Percentiles rank a stretch among this genome's conserved stretches.
Evolutionary conservation across 305 asterid genomes (phyloP).

Genomic region (Fraxinus ornus): DNA sequence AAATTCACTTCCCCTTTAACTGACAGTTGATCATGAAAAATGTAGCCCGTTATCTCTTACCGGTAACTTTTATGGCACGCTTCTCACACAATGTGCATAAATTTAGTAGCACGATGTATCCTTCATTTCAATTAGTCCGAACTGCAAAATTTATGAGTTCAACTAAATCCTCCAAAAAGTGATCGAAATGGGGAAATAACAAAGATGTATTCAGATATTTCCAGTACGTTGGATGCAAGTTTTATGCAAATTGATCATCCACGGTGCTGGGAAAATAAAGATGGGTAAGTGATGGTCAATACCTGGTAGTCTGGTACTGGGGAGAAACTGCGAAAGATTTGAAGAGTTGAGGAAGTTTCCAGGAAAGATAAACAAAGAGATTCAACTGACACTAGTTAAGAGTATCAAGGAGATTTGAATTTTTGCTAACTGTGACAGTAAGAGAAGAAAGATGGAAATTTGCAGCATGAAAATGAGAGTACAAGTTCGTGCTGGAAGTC

Average conservation of each 20-base stretch:
- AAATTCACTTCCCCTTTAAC: neutral
- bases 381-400: neutral
- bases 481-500: neutral
- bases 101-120: neutral
- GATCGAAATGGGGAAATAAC: neutral
- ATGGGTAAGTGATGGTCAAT: neutral
- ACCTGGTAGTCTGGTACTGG: neutral
- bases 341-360: neutral
- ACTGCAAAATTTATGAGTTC: neutral
- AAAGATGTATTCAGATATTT: neutral
- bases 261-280: neutral
- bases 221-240: neutral
- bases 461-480: neutral
- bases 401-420: slow-evolving; percentile 7
- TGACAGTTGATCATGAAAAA: slow-evolving; percentile 1
- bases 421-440: slow-evolving; percentile 8
- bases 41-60: neutral
- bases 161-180: neutral
- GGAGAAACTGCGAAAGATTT: neutral
- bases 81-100: neutral
- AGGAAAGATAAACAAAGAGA: slow-evolving; percentile 5
- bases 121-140: neutral
- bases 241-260: neutral
- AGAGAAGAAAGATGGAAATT: slow-evolving; percentile 9
- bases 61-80: neutral